Evolutionary conservation across 805 yeast species (phyloP).

Genomic region (Ogataea pignaliae): DNA sequence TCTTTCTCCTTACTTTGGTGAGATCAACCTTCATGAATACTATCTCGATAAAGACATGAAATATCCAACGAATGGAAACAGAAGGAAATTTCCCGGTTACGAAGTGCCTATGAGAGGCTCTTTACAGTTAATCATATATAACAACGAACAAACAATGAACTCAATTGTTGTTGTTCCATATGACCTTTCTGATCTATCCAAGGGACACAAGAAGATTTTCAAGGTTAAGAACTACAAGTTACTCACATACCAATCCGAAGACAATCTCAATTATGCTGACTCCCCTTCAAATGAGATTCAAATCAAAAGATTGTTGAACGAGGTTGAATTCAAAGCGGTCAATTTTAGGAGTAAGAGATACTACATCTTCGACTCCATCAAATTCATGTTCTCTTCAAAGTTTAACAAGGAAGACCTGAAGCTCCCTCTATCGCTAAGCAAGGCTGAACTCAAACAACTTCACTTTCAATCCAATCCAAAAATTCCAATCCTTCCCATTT

Average conservation of each 20-base stretch:
- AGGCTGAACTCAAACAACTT: constrained; percentile 8
- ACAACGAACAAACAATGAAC: constrained; percentile 25
- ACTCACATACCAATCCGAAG: constrained; percentile 17
- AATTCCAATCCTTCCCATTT: constrained; percentile 14
- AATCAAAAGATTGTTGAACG: constrained; percentile 19
- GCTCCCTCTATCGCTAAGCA: constrained; percentile 16
- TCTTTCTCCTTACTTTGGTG: constrained; percentile 30
- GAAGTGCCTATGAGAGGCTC: constrained; percentile 23
- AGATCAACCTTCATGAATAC: constrained; percentile 24
- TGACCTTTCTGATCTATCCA: constrained; percentile 18
- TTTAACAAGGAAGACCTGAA: constrained; percentile 14
- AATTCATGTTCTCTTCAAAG: constrained; percentile 25
- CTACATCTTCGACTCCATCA: constrained; percentile 28
- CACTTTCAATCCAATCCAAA: constrained; percentile 20
- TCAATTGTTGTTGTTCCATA: constrained; percentile 24
- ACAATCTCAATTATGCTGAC: background rate
- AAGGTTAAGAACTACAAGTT: constrained; percentile 21
- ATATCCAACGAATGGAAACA: constrained; percentile 4
- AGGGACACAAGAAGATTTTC: constrained; percentile 25
- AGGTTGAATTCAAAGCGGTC: constrained; percentile 25
- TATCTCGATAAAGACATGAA: constrained; percentile 18
- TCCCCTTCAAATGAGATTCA: constrained; percentile 5
- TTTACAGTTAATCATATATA: constrained; percentile 28
- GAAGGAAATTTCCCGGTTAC: constrained; percentile 28
- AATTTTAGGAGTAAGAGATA: constrained; percentile 21